These are phyloP conservation scores for Candida coleopterorum DNA, from an alignment of 805 yeast species.

Conservation along the genomic window DNA sequence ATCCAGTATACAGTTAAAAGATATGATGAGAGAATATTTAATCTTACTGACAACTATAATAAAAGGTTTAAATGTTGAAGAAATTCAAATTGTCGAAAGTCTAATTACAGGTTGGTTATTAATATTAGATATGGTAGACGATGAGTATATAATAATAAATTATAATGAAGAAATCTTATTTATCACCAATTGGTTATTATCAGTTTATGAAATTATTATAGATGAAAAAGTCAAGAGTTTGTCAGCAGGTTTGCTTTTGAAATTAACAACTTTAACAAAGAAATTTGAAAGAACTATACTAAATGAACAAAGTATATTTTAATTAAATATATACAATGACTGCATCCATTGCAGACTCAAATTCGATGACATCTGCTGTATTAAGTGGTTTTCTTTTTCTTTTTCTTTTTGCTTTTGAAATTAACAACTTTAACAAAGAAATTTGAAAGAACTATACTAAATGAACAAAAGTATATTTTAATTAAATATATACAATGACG, in stretches of 20 bases:
- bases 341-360: conserved; percentile 7
- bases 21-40: conserved; percentile 55
- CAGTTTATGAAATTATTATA: conserved; percentile 31
- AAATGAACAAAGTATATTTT: conserved; percentile 21
- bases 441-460: conserved; percentile 26
- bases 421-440: conserved; percentile 19
- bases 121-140: conserved; percentile 31
- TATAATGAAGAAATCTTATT: conserved; percentile 17
- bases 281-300: conserved; percentile 25
- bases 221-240: conserved; percentile 34
- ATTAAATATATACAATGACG: conserved; percentile 3
- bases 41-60: conserved; percentile 24
- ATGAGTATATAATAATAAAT: conserved; percentile 17
- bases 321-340: conserved; percentile 2
- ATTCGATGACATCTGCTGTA: conserved; percentile 6
- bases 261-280: conserved; percentile 19
- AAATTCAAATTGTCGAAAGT: conserved; percentile 34
- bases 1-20: conserved; percentile 42
- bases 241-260: conserved; percentile 37
- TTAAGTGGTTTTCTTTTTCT: background rate
- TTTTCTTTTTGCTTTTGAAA: conserved; percentile 19
- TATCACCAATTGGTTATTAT: conserved; percentile 24
- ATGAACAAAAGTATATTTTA: conserved; percentile 20
- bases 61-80: conserved; percentile 18
- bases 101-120: conserved; percentile 33